Base-by-base conservation (phyloP, 148 eudicot species). In the Rhododendron ovatum region DNA sequence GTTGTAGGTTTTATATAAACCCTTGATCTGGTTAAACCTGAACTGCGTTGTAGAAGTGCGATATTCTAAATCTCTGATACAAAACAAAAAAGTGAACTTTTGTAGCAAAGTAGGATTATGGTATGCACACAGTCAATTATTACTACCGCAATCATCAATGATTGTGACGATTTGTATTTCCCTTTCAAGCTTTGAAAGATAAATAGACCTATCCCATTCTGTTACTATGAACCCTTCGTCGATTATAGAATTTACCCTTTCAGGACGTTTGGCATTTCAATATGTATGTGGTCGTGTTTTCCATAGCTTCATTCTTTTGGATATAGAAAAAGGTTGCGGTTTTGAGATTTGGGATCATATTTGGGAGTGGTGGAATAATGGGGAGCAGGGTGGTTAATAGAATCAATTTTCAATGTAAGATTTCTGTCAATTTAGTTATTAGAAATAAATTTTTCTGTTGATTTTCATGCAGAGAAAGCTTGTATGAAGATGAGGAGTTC, bases 401-500 rank as follows among this genome's bases (percentile, higher is more conserved):
- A 47, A 22, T 37, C 48, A 8, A 30, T 65, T 51, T 80, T 81
- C 76, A 22, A 14, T 73, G 55, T 51, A 14, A 17, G 14, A 59
- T 57, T 86, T 82, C 4, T 86, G 82, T n/a, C 22, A 73, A 43
- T n/a, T 17, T 77, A 30, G 48, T 35, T 39, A 0, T 84, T 79
- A 53, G 48, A 26, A 26, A 50, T 77, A 47, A 43, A 12, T 69
- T 13, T 12, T n/a, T 45, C 33, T 51, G 69, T 20, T 83, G 11
- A 51, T 61, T 85, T 51, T 77, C 43, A 75, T 87, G 75, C 99
- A 97, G 99, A 75, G 99, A 97, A 87, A 97, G 98, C 87, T 88
- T 97, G 87, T 97, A 97, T 87, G 99, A 97, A 91, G 99, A 97
- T 87, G 99, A 93, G 88, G 95, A 93, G 78, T 95, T 93, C 67